A percentile compares a stretch with the other conserved stretches of the same genome.
Conservation (phyloP, 2,329 filamentous ascomycete species). For the Penicillium digitatum region DNA sequence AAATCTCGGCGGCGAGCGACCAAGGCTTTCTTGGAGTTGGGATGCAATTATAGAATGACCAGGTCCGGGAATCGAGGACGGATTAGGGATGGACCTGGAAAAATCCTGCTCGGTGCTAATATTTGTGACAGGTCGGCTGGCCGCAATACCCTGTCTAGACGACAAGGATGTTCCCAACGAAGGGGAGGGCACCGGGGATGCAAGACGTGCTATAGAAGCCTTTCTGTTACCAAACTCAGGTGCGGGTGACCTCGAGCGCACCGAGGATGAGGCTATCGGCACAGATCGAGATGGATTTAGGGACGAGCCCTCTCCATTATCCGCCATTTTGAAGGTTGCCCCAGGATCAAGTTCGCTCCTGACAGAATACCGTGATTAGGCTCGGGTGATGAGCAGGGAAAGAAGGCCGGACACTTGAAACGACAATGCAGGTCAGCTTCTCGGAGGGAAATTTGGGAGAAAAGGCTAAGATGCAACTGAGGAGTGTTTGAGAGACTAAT, state of each 20-base stretch:
- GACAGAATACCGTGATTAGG: background rate
- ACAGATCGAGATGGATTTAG: slow-evolving; percentile 30
- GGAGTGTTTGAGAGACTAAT: slow-evolving; percentile 6
- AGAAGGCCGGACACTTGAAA: background rate
- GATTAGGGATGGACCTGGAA: slow-evolving; percentile 53
- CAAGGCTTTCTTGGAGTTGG: slow-evolving; percentile 72
- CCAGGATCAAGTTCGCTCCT: slow-evolving; percentile 6
- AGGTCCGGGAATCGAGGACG: slow-evolving; percentile 65
- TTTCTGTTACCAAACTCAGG: slow-evolving; percentile 47
- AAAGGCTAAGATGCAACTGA: slow-evolving; percentile 1
- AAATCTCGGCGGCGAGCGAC: slow-evolving; percentile 45
- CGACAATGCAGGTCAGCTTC: background rate
- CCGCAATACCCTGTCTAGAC: slow-evolving; percentile 41
- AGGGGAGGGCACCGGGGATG: slow-evolving; percentile 53
- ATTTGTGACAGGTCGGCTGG: slow-evolving; percentile 25
- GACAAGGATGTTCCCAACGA: slow-evolving; percentile 29
- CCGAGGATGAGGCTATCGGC: slow-evolving; percentile 32
- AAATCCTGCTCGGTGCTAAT: slow-evolving; percentile 57
- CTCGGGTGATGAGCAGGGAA: background rate
- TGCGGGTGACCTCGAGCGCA: slow-evolving; percentile 37
- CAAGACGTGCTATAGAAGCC: slow-evolving; percentile 53
- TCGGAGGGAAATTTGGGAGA: background rate
- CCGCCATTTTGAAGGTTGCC: slow-evolving; percentile 27
- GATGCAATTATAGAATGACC: slow-evolving; percentile 84
- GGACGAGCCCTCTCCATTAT: slow-evolving; percentile 39